phyloP scores from a whole-genome alignment of 1,139 yeast genomes.

The Yamadazyma spencermartinsiae region DNA sequence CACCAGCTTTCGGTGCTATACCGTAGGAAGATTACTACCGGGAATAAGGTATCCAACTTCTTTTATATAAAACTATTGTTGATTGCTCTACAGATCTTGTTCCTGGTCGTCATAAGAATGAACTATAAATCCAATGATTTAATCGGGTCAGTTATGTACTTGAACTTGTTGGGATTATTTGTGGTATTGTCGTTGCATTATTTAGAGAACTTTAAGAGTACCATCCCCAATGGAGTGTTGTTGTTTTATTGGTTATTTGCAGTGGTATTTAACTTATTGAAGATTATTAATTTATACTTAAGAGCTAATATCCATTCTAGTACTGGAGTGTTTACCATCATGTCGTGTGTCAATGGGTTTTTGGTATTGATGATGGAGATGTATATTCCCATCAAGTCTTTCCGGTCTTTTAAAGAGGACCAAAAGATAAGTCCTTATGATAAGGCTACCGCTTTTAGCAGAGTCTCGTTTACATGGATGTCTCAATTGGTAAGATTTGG shows the following conservation, averaged over 20 bases:
- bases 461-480: conserved; percentile 90
- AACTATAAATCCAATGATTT: conserved; percentile 38
- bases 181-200: conserved; percentile 63
- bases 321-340: conserved; percentile 44
- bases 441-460: conserved; percentile 76
- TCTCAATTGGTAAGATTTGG: conserved; percentile 86
- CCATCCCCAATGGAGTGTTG: conserved; percentile 66
- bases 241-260: conserved; percentile 77
- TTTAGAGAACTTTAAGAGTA: conserved; percentile 67
- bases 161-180: conserved; percentile 42
- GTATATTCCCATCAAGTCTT: conserved; percentile 45
- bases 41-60: conserved; percentile 40
- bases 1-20: conserved; percentile 41
- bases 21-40: conserved; percentile 28
- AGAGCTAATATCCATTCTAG: conserved; percentile 40
- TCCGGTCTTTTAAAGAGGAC: conserved; percentile 38
- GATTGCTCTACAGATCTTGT: conserved; percentile 40
- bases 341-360: conserved; percentile 50
- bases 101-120: conserved; percentile 26
- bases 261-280: conserved; percentile 38
- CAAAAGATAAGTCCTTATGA: conserved; percentile 63
- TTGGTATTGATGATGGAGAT: conserved; percentile 57
- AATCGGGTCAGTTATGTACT: conserved; percentile 40
- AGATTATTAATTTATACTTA: conserved; percentile 47
- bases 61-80: conserved; percentile 46